Conservation (phyloP, 1,139 yeast species). For the Tardiomyces depauwii region DNA sequence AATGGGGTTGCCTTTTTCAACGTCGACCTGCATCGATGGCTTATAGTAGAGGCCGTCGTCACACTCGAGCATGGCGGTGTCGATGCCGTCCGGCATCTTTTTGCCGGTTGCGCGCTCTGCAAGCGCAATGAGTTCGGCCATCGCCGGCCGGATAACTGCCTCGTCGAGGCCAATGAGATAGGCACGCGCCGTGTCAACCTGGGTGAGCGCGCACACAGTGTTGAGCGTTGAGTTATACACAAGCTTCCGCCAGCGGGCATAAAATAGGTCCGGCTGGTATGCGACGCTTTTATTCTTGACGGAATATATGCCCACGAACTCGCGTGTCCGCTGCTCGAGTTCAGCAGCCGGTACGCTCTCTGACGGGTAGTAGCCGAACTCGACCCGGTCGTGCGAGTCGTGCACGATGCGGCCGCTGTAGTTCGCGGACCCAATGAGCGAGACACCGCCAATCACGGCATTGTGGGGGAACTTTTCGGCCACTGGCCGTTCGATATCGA, state of each 20-base stretch:
- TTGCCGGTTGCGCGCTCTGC: constrained; percentile 55
- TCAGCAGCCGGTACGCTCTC: constrained; percentile 22
- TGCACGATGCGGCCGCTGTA: constrained; percentile 40
- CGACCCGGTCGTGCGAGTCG: constrained; percentile 40
- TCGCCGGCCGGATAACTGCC: constrained; percentile 38
- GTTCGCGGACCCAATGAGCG: constrained; percentile 57
- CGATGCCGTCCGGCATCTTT: constrained; percentile 33
- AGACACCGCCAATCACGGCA: constrained; percentile 54
- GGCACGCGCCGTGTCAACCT: constrained; percentile 47
- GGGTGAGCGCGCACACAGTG: constrained; percentile 48
- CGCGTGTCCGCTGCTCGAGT: constrained; percentile 28
- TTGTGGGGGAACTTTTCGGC: constrained; percentile 46
- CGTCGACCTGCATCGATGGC: constrained; percentile 69
- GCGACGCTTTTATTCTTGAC: constrained; percentile 33
- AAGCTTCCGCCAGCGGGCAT: constrained; percentile 56
- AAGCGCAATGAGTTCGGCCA: constrained; percentile 49
- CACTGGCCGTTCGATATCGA: constrained; percentile 57
- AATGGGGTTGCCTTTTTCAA: constrained; percentile 55
- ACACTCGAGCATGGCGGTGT: constrained; percentile 40
- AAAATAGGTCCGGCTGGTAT: constrained; percentile 29
- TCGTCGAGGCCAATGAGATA: constrained; percentile 43
- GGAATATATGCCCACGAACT: constrained; percentile 40
- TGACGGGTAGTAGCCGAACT: constrained; percentile 43
- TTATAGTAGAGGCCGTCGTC: constrained; percentile 56
- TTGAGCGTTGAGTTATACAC: constrained; percentile 60